Base-by-base conservation (phyloP, 331 rosid genomes). In the Malus hybrid region DNA sequence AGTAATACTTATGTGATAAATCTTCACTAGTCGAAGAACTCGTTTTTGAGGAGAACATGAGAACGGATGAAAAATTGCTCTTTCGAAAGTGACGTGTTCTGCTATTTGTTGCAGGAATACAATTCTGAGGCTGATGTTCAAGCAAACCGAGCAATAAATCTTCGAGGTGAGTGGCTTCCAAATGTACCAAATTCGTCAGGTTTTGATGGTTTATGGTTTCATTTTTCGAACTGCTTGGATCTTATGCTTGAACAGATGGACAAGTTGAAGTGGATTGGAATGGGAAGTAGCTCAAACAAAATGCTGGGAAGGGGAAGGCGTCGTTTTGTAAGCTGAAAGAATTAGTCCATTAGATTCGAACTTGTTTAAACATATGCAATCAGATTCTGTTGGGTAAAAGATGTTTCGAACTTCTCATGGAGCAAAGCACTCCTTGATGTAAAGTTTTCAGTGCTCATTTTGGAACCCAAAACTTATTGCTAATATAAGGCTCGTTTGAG, bases 51-150 rank as follows among this genome's bases (percentile, higher is more conserved):
- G 52, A 34, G 24, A 72, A 22, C 16, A 42, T 15, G 31, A 10
- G 11, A 50, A 29, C 6, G 46, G 27, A 70, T 15, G 0, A 19
- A 54, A 54, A 6, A 7, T 39, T 55, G 65, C 19, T 29, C 15
- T 8, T 62, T 44, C n/a, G 24, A 42, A 16, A 75, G 56, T 78
- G 70, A 56, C 39, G 15, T 14, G 2, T 39, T 59, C 56, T 56
- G 73, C 16, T 83, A 65, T 66, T 80, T 59, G 56, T 74, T 79
- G 52, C 75, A 92, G 97, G 93, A 85, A 77, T 80, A 7, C 66
- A 94, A 94, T 87, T 73, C 84, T 2, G 89, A 83, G 46, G 99
- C 99, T 56, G 96, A 92, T 76, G 87, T 65, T 60, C 89, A 83
- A 83, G 97, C 99, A 50, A 90, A 88, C 81, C 66, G 67, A 65